Conservation (phyloP, 768 basidiomycete species). For the Serendipita sp. region DNA sequence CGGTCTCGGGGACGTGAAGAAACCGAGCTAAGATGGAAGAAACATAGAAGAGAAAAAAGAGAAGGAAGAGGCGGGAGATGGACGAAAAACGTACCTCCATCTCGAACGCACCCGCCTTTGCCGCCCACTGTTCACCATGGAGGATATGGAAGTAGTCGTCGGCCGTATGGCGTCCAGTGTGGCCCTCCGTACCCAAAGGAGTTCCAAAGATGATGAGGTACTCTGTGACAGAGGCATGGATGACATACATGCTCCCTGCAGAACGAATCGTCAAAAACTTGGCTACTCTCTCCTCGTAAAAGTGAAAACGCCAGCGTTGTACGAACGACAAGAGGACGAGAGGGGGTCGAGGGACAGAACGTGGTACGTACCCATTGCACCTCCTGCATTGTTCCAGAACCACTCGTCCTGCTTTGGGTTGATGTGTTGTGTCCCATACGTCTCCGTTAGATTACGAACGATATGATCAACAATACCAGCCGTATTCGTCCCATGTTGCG, state of each 20-base stretch:
- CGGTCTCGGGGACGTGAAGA: neutral
- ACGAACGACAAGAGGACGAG: too few relatives aligned
- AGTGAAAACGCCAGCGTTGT: too few relatives aligned
- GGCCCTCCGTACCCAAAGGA: constrained; percentile 92
- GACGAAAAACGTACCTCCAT: constrained; percentile 40
- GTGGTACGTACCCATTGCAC: constrained; percentile 61
- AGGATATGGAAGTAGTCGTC: constrained; percentile 98
- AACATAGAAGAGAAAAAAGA: constrained; percentile 2
- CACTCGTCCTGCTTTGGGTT: constrained; percentile 56
- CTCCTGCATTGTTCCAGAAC: constrained; percentile 95
- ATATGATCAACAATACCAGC: constrained; percentile 68
- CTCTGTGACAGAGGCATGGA: constrained; percentile 93
- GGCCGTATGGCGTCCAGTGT: constrained; percentile 82
- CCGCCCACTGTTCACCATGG: constrained; percentile 89
- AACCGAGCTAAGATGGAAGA: neutral
- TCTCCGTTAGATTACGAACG: constrained; percentile 56
- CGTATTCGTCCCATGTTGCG: constrained; percentile 44
- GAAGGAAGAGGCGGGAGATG: neutral
- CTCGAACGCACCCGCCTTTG: constrained; percentile 59
- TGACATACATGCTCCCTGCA: constrained; percentile 71
- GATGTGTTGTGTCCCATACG: constrained; percentile 45
- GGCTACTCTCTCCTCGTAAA: neutral
- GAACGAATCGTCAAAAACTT: constrained; percentile 9
- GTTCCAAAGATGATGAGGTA: constrained; percentile 95
- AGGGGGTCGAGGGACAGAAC: too few relatives aligned